phyloP scores from a whole-genome alignment of 805 yeast species.

The Novakomyces olei region DNA sequence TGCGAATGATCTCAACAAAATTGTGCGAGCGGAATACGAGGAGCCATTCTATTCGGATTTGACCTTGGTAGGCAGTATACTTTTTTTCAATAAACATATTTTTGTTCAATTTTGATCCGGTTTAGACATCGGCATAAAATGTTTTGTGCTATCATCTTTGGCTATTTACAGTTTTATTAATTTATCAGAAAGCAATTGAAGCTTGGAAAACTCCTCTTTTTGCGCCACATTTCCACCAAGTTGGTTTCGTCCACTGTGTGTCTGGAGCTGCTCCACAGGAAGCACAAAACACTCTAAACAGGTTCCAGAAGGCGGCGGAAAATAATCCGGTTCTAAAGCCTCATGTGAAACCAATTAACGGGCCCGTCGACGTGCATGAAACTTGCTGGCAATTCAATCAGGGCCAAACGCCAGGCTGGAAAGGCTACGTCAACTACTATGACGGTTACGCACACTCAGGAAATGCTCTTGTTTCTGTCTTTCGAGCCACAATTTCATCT shows the following conservation, averaged over 20 bases:
- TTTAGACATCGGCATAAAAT: not conserved
- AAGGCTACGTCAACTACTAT: not conserved
- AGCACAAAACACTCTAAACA: not conserved
- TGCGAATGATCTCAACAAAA: slow-evolving; percentile 21
- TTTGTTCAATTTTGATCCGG: no score
- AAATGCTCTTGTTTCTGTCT: no score
- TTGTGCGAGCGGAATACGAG: not conserved
- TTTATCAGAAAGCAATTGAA: not conserved
- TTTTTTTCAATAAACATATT: no score
- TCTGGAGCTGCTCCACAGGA: not conserved
- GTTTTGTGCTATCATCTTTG: no score
- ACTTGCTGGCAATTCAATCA: no score
- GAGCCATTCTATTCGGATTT: not conserved
- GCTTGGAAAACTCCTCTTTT: not conserved
- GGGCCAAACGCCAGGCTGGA: not conserved
- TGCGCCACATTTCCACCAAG: not conserved
- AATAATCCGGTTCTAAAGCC: no score
- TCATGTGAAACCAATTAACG: no score
- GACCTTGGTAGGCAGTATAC: not conserved
- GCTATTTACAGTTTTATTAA: no score
- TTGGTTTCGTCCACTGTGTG: not conserved
- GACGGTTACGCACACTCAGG: not conserved
- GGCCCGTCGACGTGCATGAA: no score
- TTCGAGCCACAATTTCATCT: no score
- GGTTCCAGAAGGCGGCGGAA: no score